These are phyloP conservation scores for Cucurbita pepo DNA, from an alignment of 306 rosid species.

Conservation along the genomic window DNA sequence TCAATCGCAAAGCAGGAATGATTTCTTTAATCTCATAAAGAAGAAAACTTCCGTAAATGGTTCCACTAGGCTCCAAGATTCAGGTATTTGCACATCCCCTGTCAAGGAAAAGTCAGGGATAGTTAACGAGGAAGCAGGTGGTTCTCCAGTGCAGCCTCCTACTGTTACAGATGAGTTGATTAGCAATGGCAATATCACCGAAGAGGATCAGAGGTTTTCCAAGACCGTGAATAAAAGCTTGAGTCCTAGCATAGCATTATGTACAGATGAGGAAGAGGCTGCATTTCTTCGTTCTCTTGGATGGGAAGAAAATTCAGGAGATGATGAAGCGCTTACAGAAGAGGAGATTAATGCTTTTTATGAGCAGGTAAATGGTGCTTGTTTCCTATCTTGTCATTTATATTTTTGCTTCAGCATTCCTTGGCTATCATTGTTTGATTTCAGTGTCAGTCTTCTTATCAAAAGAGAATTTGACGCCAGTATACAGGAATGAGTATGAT, in stretches of 20 bases:
- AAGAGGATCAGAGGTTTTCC: constrained; percentile 32
- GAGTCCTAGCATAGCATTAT: constrained; percentile 26
- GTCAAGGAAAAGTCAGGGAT: constrained; percentile 43
- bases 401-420: not conserved
- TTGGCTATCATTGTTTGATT: not conserved
- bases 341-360: constrained; percentile 79
- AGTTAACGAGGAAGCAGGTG: constrained; percentile 25
- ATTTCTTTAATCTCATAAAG: constrained; percentile 75
- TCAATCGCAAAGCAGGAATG: constrained; percentile 87
- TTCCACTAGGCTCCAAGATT: constrained; percentile 34
- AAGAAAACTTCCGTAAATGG: constrained; percentile 49
- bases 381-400: not conserved
- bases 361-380: constrained; percentile 43
- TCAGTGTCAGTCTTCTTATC: not conserved
- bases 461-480: not conserved
- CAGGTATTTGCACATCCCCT: constrained; percentile 42
- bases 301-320: constrained; percentile 88
- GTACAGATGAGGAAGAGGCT: constrained; percentile 84
- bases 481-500: not conserved
- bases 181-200: constrained; percentile 38
- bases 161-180: constrained; percentile 31
- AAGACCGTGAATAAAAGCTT: constrained; percentile 19
- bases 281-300: constrained; percentile 96
- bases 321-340: constrained; percentile 86
- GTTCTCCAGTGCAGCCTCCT: constrained; percentile 30